Evolutionary conservation across 257 asterid species (phyloP), one percentile per base, ranked within the genome.

Genomic region (Eustoma russellianum): DNA sequence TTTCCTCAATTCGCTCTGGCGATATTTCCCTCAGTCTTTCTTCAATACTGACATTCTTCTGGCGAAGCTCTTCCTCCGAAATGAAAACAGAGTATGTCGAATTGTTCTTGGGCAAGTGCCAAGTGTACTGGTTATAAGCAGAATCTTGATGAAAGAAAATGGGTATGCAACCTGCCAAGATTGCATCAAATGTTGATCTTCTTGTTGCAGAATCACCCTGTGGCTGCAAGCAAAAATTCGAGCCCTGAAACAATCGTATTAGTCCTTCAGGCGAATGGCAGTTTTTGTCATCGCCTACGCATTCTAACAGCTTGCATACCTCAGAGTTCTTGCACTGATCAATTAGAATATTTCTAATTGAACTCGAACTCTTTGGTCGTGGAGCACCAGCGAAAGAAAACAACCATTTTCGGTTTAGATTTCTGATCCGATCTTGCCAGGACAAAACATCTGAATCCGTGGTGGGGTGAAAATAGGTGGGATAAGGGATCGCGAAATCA

Each of bases 111-210:
- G 43, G 43, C 12, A 38, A 5, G 12, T 38, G 43, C 60, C 60
- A 55, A 40, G 48, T 55, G 60, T 55, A 55, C 35, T 55, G 60
- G 12, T 33, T 55, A 34, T 55, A 55, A 55, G 60, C 60, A 55
- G 60, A 38, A 55, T 34, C 60, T 0, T 46, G 60, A 44, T 55
- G 60, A 24, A 55, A 55, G 35, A 55, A 55, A 10, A 55, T 50
- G 6, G 60, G 60, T 55, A 55, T 55, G 38, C 60, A 55, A 38
- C 60, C 60, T 3, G 60, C 60, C 35, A 55, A 41, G 30, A 55
- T 55, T 18, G 60, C 35, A 55, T 55, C 60, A 17, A 55, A 55
- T 11, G 60, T 48, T 9, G 60, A 55, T 55, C 60, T 55, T 55
- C 60, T 38, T 9, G 60, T 55, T 38, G 41, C 19, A 11, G 60